phyloP scores from a whole-genome alignment of 2,329 filamentous ascomycete species.

The Coniochaeta hoffmannii region DNA sequence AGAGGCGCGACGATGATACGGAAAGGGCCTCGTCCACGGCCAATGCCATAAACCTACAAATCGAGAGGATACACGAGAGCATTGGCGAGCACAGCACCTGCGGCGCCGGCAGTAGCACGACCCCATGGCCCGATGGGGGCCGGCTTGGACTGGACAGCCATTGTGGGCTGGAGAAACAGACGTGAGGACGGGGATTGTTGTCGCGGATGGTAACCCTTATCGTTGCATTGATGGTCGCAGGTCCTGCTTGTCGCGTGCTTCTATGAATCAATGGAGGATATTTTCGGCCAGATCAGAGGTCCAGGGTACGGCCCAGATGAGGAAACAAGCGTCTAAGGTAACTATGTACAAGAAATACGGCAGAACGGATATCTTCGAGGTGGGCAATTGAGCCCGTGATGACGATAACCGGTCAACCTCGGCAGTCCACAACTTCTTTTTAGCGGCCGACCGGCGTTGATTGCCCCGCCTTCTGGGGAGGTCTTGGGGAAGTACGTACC shows the following conservation, averaged over 20 bases:
- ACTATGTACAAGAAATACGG: not conserved
- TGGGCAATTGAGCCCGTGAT: constrained; percentile 10
- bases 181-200: not conserved
- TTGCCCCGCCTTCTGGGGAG: not conserved
- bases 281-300: not conserved
- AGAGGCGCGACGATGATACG: not conserved
- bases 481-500: not conserved
- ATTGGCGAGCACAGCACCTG: constrained; percentile 90
- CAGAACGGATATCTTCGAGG: not conserved
- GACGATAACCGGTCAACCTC: constrained; percentile 17
- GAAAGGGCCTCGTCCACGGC: not conserved
- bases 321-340: not conserved
- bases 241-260: not conserved
- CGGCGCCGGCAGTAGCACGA: constrained; percentile 82
- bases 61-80: constrained; percentile 93
- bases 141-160: constrained; percentile 57
- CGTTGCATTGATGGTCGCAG: not conserved
- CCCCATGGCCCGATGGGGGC: constrained; percentile 81
- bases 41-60: constrained; percentile 56
- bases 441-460: not conserved
- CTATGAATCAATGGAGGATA: not conserved
- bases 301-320: not conserved
- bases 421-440: constrained; percentile 5
- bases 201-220: not conserved
- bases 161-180: constrained; percentile 15